phyloP scores from a whole-genome alignment of 164 flowering plant species.

The Houttuynia cordata region DNA sequence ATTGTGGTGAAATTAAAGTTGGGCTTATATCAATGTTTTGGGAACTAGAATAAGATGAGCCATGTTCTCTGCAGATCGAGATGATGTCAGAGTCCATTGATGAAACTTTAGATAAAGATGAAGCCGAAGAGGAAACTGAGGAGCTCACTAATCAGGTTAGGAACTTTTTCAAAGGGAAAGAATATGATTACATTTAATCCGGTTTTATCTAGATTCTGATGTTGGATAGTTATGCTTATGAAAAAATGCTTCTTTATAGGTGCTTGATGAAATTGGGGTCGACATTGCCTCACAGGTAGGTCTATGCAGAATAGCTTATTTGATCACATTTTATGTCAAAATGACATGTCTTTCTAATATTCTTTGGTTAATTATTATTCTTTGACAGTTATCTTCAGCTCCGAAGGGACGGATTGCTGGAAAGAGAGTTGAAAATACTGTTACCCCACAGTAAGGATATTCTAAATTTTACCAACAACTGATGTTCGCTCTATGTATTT shows the following conservation, averaged over 20 bases:
- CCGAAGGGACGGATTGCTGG: constrained; percentile 73
- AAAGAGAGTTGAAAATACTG: constrained; percentile 39
- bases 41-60: too few relatives aligned
- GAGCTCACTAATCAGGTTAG: constrained; percentile 84
- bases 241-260: constrained; percentile 25
- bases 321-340: too few relatives aligned
- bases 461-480: too few relatives aligned
- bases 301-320: not conserved
- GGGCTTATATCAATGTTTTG: too few relatives aligned
- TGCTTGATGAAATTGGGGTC: constrained; percentile 91
- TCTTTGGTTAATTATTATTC: not conserved
- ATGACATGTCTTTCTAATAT: too few relatives aligned
- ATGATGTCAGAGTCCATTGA: constrained; percentile 94
- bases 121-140: constrained; percentile 94
- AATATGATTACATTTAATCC: too few relatives aligned
- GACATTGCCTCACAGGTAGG: constrained; percentile 88
- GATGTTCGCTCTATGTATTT: too few relatives aligned
- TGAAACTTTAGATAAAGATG: constrained; percentile 84
- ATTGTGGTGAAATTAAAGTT: too few relatives aligned
- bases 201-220: too few relatives aligned
- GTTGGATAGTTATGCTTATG: not conserved
- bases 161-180: not conserved
- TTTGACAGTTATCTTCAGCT: constrained; percentile 73
- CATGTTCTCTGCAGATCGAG: constrained; percentile 43
- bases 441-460: not conserved